Conservation (phyloP, 768 basidiomycete genomes). For the Clitopilus hobsonii region DNA sequence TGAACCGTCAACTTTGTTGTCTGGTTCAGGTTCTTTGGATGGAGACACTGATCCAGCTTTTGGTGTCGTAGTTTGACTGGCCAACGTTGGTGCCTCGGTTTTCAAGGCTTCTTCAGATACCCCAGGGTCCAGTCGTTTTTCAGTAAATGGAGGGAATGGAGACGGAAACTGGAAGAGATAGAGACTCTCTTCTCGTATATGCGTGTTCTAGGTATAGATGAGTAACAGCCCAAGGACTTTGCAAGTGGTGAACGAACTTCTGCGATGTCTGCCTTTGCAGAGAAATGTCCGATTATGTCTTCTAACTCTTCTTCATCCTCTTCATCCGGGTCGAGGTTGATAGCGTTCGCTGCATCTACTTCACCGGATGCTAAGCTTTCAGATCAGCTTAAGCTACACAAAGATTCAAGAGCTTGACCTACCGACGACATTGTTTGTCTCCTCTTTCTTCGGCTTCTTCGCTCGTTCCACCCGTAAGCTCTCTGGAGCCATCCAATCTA, state of each 20-base stretch:
- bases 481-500: constrained; percentile 92
- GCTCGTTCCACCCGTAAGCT: constrained; percentile 48
- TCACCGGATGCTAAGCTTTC: constrained; percentile 20
- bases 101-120: constrained; percentile 40
- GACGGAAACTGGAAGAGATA: constrained; percentile 90
- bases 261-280: constrained; percentile 30
- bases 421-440: constrained; percentile 23
- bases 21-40: constrained; percentile 15
- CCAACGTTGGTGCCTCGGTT: constrained; percentile 35
- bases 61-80: no score
- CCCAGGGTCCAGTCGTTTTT: no score
- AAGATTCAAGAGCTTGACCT: constrained; percentile 6
- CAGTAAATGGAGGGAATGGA: constrained; percentile 75
- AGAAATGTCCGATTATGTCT: constrained; percentile 70
- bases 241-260: constrained; percentile 27
- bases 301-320: constrained; percentile 80
- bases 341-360: constrained; percentile 50
- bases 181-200: constrained; percentile 56
- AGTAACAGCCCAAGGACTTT: constrained; percentile 2
- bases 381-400: no score
- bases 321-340: constrained; percentile 72
- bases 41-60: constrained; percentile 19
- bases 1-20: constrained; percentile 57
- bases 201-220: constrained; percentile 28
- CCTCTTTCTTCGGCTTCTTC: constrained; percentile 45